Base-by-base conservation (phyloP, 352 stramenopile genomes). In the Globisporangium cystogenes region DNA sequence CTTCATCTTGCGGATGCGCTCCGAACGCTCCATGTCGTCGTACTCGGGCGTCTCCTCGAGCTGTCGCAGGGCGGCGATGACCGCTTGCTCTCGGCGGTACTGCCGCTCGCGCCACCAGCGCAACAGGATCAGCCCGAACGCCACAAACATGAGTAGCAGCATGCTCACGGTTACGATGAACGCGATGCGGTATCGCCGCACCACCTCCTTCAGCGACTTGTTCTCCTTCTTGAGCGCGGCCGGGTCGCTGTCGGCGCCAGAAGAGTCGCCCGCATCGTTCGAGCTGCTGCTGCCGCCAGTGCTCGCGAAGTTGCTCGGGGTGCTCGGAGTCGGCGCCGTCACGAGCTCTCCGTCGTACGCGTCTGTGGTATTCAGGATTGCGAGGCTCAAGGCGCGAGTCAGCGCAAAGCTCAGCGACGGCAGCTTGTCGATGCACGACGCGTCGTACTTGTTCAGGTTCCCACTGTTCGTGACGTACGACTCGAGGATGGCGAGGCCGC, bases 401-500 rank as follows among this genome's bases (percentile, higher is more conserved):
- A 84, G 66, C 4, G 45, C 47, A 7, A 87, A 67, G 37, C 55
- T 80, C 15, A 67, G 48, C 2, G 53, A 57, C 7, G 62, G 56
- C 16, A 88, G 41, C 24, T 62, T 52, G 10, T 47, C 24, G 47
- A 87, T 64, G 39, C 82, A 92, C 3, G 70, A 77, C 18, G 74
- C 67, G 49, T 92, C 75, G 49, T 77, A 71, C 8, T 45, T 53
- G n/a, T 43, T 62, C 5, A 92, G 44, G 42, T 84, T 56, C 21
- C 76, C 77, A 29, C 59, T 59, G 33, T 47, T 67, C 16, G 61
- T 55, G 10, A 88, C 55, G 37, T 81, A 90, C 15, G 78, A 88
- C n/a, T 68, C 72, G 37, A 92, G 53, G 10, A 92, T 69, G 29
- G 46, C 59, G 26, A 76, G 64, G 6, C 62, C 65, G 33, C 78